Base-by-base conservation (phyloP, 2,329 filamentous ascomycete genomes). In the Xylaria sp. region DNA sequence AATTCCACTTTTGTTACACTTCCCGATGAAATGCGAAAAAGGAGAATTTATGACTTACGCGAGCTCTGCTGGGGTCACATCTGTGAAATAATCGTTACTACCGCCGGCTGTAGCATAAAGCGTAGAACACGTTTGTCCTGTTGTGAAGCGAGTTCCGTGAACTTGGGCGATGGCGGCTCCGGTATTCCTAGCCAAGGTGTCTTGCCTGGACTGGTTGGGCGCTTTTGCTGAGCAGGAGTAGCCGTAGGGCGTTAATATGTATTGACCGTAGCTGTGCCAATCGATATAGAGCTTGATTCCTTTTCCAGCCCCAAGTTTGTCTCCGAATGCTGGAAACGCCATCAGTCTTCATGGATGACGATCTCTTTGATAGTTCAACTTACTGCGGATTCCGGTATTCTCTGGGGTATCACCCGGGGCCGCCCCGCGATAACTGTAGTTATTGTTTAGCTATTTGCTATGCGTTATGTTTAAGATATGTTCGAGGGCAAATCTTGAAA, bases 331-430 rank as follows among this genome's bases (percentile, higher is more conserved):
- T 67, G 80, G 79, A 86, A 77, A 12, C 0, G 9, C 28, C 5
- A 25, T 75, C 7, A 72, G 70, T 18, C 48, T 46, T 43, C 34
- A 23, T 60, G 36, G 8, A 52, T 25, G 20, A 28, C 28, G 7
- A 20, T 53, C 39, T 45, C 12, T 7, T 23, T 34, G 25, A 25
- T 15, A n/a, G 45, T 12, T 4, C 23, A 23, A 39, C 73, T 68
- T 71, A 76, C 75, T 61, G 65, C 74, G 72, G 48, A 76, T 73
- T 53, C 78, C 83, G 65, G 81, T 81, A 72, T 82, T 85, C 75
- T 87, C 84, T 12, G 83, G 81, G 6, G 83, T 82, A 69, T 85
- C 82, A 28, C 82, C 82, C 18, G 80, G 76, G 28, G 75, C 73
- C 30, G 60, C 60, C 60, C 82, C 83, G 75, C 78, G 78, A 72